phyloP scores from a whole-genome alignment of 2,329 filamentous ascomycete genomes.

The Trichoderma guizhouense region DNA sequence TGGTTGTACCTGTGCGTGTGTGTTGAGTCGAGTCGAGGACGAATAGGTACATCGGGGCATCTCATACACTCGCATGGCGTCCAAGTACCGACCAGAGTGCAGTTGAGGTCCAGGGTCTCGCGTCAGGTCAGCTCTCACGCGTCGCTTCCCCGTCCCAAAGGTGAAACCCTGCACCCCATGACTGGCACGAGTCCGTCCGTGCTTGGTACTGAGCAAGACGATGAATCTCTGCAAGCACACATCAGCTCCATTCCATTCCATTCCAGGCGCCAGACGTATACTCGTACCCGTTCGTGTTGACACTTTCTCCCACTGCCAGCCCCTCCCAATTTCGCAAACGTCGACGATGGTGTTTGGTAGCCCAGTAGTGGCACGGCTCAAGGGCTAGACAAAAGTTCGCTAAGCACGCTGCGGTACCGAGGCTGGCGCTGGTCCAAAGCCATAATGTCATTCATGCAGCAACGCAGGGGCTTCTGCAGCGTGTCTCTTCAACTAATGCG shows the following conservation, averaged over 20 bases:
- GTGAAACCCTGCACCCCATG: conserved; percentile 2
- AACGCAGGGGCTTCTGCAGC: conserved; percentile 9
- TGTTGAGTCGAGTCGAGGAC: background rate
- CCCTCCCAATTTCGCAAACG: conserved; percentile 1
- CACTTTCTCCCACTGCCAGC: background rate
- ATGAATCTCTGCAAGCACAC: no score
- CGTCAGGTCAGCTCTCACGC: conserved; percentile 13
- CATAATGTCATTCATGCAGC: conserved; percentile 17
- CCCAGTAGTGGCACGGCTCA: background rate
- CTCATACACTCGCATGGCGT: background rate
- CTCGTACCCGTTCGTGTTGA: no score
- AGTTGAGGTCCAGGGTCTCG: conserved; percentile 5
- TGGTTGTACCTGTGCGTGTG: background rate
- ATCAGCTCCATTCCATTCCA: no score
- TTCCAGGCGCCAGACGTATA: no score
- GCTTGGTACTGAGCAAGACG: no score
- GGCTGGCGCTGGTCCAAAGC: background rate
- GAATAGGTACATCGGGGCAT: background rate
- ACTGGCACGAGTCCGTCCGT: background rate
- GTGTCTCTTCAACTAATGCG: background rate
- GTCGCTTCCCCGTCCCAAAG: conserved; percentile 5
- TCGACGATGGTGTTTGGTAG: background rate
- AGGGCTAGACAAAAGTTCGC: conserved; percentile 17
- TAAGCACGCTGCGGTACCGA: conserved; percentile 4
- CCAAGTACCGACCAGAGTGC: background rate